Evolutionary conservation across 306 rosid genomes (phyloP), one percentile per base, ranked within the genome.

Genomic region (Cucurbita moschata): DNA sequence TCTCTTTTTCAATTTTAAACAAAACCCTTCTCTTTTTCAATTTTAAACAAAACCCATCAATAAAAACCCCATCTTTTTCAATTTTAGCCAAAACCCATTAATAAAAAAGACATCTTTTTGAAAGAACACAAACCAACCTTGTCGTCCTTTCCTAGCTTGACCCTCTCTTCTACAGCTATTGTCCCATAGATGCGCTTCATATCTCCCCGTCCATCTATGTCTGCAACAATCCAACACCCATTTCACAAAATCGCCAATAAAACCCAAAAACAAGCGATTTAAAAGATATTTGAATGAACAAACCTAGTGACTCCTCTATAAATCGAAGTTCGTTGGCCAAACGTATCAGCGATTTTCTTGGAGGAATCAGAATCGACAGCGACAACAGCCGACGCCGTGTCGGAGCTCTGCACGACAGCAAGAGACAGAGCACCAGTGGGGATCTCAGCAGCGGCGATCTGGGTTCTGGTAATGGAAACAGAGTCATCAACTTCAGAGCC

Each of bases 121-220:
- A 50, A 26, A n/a, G 4, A 71, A 15, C 15, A 26, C 8, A 10
- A 50, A 50, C 4, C 21, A 19, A 94, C 99, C 99, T 95, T 95
- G 99, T 82, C 99, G 97, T 54, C 99, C 99, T 79, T 95, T 95
- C 68, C 99, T 85, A 10, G 99, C 99, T 73, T 95, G 99, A 50
- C 99, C 99, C 82, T 95, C 99, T 43, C 99, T 89, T 75, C 97
- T 89, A 85, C 97, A 91, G 90, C 99, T 95, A 83, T 95, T 95
- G 81, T 95, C 99, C 99, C 99, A 95, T 2, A 95, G 96, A 91
- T 95, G 99, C 82, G 99, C 99, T 83, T 95, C 99, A 74, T 95
- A 95, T 91, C 99, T 86, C 68, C 99, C 99, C 75, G 99, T 95
- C 99, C 99, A 95, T 74, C 99, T 79, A 78, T 94, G 98, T 53